Evolutionary conservation across 2,329 filamentous ascomycete genomes (phyloP).

Genomic region (Escovopsis sp.): DNA sequence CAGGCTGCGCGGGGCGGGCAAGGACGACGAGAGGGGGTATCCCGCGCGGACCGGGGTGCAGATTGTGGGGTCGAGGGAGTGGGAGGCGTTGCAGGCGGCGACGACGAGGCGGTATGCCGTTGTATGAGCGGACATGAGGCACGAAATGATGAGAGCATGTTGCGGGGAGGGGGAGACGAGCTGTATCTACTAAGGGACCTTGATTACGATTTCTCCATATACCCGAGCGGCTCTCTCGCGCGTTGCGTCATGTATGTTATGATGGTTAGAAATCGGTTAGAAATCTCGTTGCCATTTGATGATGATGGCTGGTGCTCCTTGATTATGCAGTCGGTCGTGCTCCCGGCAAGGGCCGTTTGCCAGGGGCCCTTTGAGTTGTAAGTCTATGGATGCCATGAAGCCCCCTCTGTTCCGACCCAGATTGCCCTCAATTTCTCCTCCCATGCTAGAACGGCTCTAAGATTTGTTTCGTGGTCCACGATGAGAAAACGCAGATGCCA

Average conservation of each 20-base stretch:
- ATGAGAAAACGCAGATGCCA: too few species aligned
- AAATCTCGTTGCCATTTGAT: neutral
- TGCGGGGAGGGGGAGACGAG: neutral
- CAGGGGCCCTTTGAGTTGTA: too few species aligned
- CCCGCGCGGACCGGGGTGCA: conserved; percentile 21
- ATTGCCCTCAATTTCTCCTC: too few species aligned
- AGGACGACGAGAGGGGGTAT: conserved; percentile 21
- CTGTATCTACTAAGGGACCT: neutral
- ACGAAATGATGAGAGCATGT: neutral
- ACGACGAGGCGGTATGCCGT: conserved; percentile 14
- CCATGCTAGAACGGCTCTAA: too few species aligned
- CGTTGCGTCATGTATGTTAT: too few species aligned
- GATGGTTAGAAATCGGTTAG: too few species aligned
- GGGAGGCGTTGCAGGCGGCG: conserved; percentile 37
- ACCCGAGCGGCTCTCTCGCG: neutral
- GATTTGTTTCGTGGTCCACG: too few species aligned
- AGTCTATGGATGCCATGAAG: too few species aligned
- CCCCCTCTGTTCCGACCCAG: too few species aligned
- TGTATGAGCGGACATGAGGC: conserved; percentile 10
- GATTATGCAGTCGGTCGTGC: too few species aligned
- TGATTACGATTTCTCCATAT: conserved; percentile 2
- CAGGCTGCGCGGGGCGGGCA: conserved; percentile 28
- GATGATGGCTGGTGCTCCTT: neutral
- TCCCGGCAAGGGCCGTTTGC: too few species aligned
- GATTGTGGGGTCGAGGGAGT: conserved; percentile 39